Conservation (phyloP, 306 rosid species). For the Gillenia trifoliata region DNA sequence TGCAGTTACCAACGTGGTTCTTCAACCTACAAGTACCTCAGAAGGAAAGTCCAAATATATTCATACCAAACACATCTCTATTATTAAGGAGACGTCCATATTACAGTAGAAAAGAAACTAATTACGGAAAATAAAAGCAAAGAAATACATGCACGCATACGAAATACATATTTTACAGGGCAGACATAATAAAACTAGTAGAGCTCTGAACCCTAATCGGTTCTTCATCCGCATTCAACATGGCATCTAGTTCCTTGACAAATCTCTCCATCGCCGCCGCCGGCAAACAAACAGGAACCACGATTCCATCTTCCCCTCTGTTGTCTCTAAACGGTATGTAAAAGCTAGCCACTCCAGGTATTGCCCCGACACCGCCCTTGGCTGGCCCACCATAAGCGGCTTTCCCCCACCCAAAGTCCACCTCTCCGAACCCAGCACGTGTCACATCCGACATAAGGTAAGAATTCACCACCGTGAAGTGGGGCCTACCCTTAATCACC, state of each 20-base stretch:
- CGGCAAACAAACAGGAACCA: conserved; percentile 47
- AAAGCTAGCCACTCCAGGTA: conserved; percentile 45
- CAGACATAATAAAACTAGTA: neutral
- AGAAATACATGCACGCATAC: too few species aligned
- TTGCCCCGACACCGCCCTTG: conserved; percentile 37
- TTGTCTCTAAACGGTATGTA: conserved; percentile 30
- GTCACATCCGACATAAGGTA: conserved; percentile 52
- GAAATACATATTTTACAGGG: neutral
- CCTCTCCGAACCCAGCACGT: conserved; percentile 37
- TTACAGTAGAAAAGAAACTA: too few species aligned
- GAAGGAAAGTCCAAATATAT: too few species aligned
- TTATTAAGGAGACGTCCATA: too few species aligned
- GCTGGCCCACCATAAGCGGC: conserved; percentile 51
- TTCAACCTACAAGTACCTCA: too few species aligned
- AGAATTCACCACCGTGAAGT: conserved; percentile 35
- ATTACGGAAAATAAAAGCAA: too few species aligned
- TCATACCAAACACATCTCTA: too few species aligned
- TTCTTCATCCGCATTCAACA: neutral
- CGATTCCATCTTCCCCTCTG: conserved; percentile 38
- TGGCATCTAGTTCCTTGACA: conserved; percentile 15
- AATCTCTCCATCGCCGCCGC: conserved; percentile 47
- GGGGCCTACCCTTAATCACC: conserved; percentile 38
- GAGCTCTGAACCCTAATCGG: neutral
- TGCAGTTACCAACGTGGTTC: too few species aligned
- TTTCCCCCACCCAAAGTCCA: conserved; percentile 65